Percentiles rank a stretch among this genome's conserved stretches.
phyloP scores from a whole-genome alignment of 2,329 filamentous ascomycete species.

The Pseudovirgaria hyperparasitica region DNA sequence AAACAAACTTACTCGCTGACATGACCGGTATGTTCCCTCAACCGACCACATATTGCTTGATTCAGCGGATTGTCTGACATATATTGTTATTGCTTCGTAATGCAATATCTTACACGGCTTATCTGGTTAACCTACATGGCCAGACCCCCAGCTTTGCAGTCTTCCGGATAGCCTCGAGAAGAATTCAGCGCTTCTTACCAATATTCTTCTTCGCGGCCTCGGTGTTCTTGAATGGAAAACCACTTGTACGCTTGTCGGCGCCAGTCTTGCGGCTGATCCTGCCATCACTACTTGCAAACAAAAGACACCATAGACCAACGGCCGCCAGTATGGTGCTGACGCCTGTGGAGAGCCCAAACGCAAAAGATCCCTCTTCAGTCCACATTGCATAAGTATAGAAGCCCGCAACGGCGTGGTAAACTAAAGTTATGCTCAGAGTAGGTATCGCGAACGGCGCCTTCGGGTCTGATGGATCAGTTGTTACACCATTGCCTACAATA shows the following conservation, averaged over 20 bases:
- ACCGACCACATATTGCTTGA: too few relatives aligned
- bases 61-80: too few relatives aligned
- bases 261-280: slow-evolving; percentile 50
- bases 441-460: slow-evolving; percentile 43
- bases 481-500: slow-evolving; percentile 15
- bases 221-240: slow-evolving; percentile 51
- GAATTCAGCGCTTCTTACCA: slow-evolving; percentile 9
- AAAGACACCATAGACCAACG: slow-evolving; percentile 51
- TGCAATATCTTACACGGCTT: too few relatives aligned
- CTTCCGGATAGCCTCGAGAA: too few relatives aligned
- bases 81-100: too few relatives aligned
- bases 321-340: slow-evolving; percentile 45
- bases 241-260: slow-evolving; percentile 52
- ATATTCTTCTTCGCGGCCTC: slow-evolving; percentile 43
- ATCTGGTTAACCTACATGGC: too few relatives aligned
- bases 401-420: slow-evolving; percentile 48
- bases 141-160: too few relatives aligned
- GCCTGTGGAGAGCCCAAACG: slow-evolving; percentile 47
- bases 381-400: slow-evolving; percentile 60
- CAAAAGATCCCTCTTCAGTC: slow-evolving; percentile 40
- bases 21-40: too few relatives aligned
- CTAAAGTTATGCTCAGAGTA: slow-evolving; percentile 50
- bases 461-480: slow-evolving; percentile 21
- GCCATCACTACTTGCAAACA: slow-evolving; percentile 45
- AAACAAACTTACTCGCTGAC: too few relatives aligned